Base-by-base conservation (phyloP, 495 filamentous ascomycete species). In the Hypomontagnella monticulosa region DNA sequence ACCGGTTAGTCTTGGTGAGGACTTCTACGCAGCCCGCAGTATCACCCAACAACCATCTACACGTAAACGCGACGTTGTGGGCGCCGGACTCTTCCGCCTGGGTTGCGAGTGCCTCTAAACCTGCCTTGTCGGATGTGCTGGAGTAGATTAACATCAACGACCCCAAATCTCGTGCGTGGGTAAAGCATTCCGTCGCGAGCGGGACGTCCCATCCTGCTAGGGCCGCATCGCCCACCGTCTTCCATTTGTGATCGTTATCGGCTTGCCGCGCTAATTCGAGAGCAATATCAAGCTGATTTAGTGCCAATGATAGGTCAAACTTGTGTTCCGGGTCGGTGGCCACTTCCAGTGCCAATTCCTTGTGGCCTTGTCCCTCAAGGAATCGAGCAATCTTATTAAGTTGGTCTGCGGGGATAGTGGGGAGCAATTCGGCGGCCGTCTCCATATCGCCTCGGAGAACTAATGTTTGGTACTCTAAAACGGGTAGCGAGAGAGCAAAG, bases 381-480 rank as follows among this genome's bases (percentile, higher is more conserved):
- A 99, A 99, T 19, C 95, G 90, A 10, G 95, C 95, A 55, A 99
- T 93, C 80, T 97, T 97, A 78, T 95, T 97, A 78, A 93, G 91
- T 73, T 98, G 92, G 53, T 97, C 93, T 16, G 88, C 80, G 0
- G 93, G 93, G 44, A 99, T 91, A 41, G 87, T 88, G 30, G 85
- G 77, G 4, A 99, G 88, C 46, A 97, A 79, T 71, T 96, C 93
- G 1, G 90, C 87, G 0, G 95, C 96, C 18, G 91, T 84, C 41
- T 97, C 95, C 87, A 98, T 89, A 70, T 98, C 95, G n/a, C 87
- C 93, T 16, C 95, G 91, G 23, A 99, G 86, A 14, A 99, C 93
- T 30, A 98, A 83, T 4, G 95, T 99, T 76, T 99, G 95, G 71
- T 98, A 99, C 76, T 97, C 93, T 23, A 98, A 87, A 27, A 98